Evolutionary conservation across 2,329 filamentous ascomycete genomes (phyloP), one percentile per base, ranked within the genome.

Genomic region (Zopfia rhizophila): DNA sequence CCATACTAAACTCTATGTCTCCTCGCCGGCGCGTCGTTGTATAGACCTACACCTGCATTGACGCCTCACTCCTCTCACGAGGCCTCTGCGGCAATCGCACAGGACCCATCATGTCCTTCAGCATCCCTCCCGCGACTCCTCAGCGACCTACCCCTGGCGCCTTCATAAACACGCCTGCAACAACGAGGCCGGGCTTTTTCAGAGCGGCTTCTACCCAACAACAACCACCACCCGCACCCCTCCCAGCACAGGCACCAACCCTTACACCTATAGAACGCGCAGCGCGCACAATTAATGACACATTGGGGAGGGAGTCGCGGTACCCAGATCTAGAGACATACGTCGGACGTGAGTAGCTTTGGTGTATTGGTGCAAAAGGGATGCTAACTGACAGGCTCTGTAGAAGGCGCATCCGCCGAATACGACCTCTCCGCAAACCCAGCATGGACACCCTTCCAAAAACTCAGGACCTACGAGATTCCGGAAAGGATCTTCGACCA

Each of bases 401-500:
- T 60, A 95, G 90, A 92, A 76, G 91, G 94, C 55, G 86, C 89
- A 55, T 96, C 92, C 4, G 93, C 90, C 62, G 91, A 96, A 55
- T 97, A 97, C 75, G 91, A 97, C 61, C 77, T 96, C 36, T 83
- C 89, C 29, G 76, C 71, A 25, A 78, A 78, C 44, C 73, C 81
- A 58, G 82, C 91, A 51, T 94, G 91, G 89, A 85, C 89, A 29
- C 94, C 94, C 1, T 99, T 97, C 68, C 89, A 96, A 68, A 90
- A 89, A 72, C 83, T 88, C 19, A 87, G 89, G 60, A 89, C 88
- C 73, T 93, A 96, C 74, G 87, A 89, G 60, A 93, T 99, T 40
- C 94, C 94, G 36, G 91, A 97, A 58, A 84, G 86, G 63, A 89
- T 99, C 39, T 93, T 97, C 65, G 89, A 95, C 60, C 91, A 96